These are phyloP conservation scores for Daldinia childiae DNA, from an alignment of 495 filamentous ascomycete species.

Conservation along the genomic window DNA sequence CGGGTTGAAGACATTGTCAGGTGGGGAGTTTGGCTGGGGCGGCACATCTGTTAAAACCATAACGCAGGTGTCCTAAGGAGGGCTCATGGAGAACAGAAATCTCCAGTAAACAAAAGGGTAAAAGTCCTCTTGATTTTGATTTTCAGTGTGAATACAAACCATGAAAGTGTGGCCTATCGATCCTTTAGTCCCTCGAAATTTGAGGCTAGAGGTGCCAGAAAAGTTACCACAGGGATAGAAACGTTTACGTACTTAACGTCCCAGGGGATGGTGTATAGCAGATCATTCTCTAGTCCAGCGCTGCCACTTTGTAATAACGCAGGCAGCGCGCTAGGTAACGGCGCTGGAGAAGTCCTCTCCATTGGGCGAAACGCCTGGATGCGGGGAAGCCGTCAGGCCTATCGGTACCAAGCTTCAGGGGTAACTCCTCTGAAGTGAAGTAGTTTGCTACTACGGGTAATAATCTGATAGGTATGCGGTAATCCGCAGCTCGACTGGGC, in stretches of 20 bases:
- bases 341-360: neutral
- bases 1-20: slow-evolving; percentile 15
- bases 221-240: slow-evolving; percentile 10
- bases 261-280: slow-evolving; percentile 1
- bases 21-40: slow-evolving; percentile 14
- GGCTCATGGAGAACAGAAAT: slow-evolving; percentile 16
- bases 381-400: slow-evolving; percentile 1
- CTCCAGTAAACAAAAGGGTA: slow-evolving; percentile 16
- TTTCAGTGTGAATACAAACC: slow-evolving; percentile 16
- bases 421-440: slow-evolving; percentile 32
- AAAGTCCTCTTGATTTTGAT: slow-evolving; percentile 13
- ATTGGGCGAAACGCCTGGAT: slow-evolving; percentile 4
- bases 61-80: slow-evolving; percentile 9
- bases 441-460: slow-evolving; percentile 5
- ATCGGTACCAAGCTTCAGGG: neutral
- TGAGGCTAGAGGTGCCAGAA: slow-evolving; percentile 15
- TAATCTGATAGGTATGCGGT: neutral
- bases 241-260: neutral
- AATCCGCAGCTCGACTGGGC: slow-evolving; percentile 19
- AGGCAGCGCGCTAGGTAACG: neutral
- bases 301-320: neutral
- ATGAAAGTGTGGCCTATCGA: slow-evolving; percentile 16
- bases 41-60: slow-evolving; percentile 16
- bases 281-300: neutral
- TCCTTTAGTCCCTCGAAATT: slow-evolving; percentile 16